Evolutionary conservation across 169 alveolate genomes (phyloP), one percentile per base, ranked within the genome.

Genomic region (Babesia sp.): DNA sequence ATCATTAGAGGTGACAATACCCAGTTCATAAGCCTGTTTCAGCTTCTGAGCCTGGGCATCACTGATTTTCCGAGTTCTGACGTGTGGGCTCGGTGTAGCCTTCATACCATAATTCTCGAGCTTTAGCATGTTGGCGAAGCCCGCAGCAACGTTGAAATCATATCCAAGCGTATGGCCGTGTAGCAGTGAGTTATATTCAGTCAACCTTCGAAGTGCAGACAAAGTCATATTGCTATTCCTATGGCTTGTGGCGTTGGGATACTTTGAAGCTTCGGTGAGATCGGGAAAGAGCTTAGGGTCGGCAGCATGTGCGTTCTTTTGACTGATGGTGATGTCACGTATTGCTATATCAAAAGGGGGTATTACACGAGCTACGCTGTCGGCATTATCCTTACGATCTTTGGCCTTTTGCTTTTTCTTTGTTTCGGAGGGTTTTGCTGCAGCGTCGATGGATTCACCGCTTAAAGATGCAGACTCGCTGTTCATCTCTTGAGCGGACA

Each of bases 91-190:
- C 14, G 60, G 28, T 6, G 37, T 18, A 20, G 84, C 84, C 68
- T 50, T 59, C 24, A 41, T 6, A 53, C 59, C 81, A 24, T 45
- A 50, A 26, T 41, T 46, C 31, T 50, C 84, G 42, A 81, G 46
- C 63, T 71, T 71, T 37, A 81, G 85, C 79, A 81, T 34, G 48
- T 84, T 2, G 55, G 71, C 61, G 84, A 64, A 79, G 14, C 87
- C 74, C 22, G 60, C 39, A 37, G 87, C 71, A 42, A 71, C 63
- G 64, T 79, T 79, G 28, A 71, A 45, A 48, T 51, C 72, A 31
- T 59, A 63, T 0, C 78, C 74, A 31, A 64, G 50, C n/a, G 71
- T 55, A 3, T 79, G 77, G 60, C 45, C 42, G 28, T 34, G 37
- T 31, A 53, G 42, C 6, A 72, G 34, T 24, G 58, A 29, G 26